Percentiles rank a stretch among this genome's conserved stretches.
These are phyloP conservation scores for Chlorella sp. DNA, from an alignment of 139 green algal species.

Conservation along the genomic window DNA sequence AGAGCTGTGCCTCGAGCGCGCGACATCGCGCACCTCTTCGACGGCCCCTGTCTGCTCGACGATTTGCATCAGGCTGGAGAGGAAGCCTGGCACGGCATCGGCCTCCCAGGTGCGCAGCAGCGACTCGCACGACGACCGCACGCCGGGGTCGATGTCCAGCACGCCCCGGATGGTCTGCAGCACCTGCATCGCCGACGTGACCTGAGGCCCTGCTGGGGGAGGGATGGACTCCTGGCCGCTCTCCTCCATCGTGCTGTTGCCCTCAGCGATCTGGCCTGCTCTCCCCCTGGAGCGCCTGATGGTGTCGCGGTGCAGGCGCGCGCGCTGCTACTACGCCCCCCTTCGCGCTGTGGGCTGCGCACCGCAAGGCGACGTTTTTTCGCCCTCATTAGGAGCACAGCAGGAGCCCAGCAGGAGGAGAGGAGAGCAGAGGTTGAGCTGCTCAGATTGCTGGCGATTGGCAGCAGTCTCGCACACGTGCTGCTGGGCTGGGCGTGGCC, in stretches of 20 bases:
- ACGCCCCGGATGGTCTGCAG: conserved; percentile 25
- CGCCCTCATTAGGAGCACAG: no score
- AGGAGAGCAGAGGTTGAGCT: no score
- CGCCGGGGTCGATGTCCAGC: conserved; percentile 25
- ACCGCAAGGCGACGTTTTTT: neutral
- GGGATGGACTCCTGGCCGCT: no score
- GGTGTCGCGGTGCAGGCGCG: neutral
- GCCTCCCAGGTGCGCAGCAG: conserved; percentile 54
- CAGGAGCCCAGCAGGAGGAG: no score
- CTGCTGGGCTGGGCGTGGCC: no score
- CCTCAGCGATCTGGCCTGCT: neutral
- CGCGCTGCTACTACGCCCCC: no score
- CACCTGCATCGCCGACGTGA: conserved; percentile 15
- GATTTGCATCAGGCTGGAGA: conserved; percentile 54
- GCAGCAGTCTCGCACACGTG: no score
- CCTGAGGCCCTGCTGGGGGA: neutral
- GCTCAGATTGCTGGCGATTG: no score
- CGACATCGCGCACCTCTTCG: conserved; percentile 56
- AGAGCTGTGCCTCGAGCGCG: no score
- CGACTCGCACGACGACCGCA: conserved; percentile 36
- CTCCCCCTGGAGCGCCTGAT: neutral
- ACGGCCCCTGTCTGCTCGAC: conserved; percentile 40
- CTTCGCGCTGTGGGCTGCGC: neutral
- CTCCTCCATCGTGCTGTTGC: neutral
- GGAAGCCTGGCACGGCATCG: conserved; percentile 60